Base-by-base conservation (phyloP, 1,284 basidiomycete species). In the Melampsora medusae region DNA sequence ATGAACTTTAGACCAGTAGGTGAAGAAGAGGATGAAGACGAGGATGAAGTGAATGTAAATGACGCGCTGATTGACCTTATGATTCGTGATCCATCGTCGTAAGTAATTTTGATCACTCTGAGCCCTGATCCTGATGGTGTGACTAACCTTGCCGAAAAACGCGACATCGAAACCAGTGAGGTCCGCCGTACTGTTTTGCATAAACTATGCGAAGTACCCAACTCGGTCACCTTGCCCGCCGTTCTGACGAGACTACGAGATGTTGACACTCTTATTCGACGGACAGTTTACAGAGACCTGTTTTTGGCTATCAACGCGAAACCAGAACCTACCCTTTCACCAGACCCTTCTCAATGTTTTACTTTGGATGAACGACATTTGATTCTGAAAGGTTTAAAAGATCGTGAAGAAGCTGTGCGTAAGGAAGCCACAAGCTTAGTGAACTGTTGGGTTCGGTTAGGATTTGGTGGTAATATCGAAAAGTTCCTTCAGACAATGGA, bases 171-270 rank as follows among this genome's bases (percentile, higher is more conserved):
- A 46, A 46, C 42, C 81, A 95, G 92, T 2, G 95, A 98, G 80
- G 95, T 97, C 9, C 92, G 96, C 16, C 89, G 93, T 28, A 91
- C 92, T 0, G 90, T 91, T 0, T 86, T 99, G 0, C 86, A 93
- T 78, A 91, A 93, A 80, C 85, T 95, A 0, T 90, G 91, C 0
- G 84, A 90, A 19, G 87, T 87, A 0, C 85, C 86, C 1, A 82
- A 84, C 0, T 90, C 90, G 79, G 2, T 81, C 79, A 19, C 79
- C 17, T 84, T 97, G 0, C 86, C 89, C 0, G 82, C 86, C 9
- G 86, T 98, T 65, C 87, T 99, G 50, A 87, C 88, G 4, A 89
- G 95, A 22, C 91, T 92, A 0, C 89, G 93, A 77, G 96, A 98
- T 82, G 86, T 90, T 46, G 96, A 98, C 80, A 86, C 90, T 0